Evolutionary conservation across 495 filamentous ascomycete species (phyloP).

Genomic region (Xylaria sp.): DNA sequence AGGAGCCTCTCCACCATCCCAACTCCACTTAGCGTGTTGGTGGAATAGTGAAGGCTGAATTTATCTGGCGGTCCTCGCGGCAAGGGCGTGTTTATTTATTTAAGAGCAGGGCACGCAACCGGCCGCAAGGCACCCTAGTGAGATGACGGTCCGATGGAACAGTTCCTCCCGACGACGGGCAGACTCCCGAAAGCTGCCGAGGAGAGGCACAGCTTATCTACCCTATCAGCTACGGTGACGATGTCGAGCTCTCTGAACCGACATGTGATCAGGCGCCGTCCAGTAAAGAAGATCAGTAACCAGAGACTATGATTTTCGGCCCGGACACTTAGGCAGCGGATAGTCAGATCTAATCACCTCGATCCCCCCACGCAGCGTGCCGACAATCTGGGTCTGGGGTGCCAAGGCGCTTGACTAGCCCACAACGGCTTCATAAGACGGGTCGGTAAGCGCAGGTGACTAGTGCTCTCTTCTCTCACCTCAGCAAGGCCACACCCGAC

Average conservation of each 20-base stretch:
- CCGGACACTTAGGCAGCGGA: not conserved
- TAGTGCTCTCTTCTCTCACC: not conserved
- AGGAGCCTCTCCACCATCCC: slow-evolving; percentile 9
- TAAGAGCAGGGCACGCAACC: not conserved
- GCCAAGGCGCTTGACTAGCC: slow-evolving; percentile 20
- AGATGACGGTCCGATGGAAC: slow-evolving; percentile 5
- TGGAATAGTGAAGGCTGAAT: not conserved
- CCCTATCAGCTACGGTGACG: slow-evolving; percentile 2
- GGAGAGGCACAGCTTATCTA: slow-evolving; percentile 5
- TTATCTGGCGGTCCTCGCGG: slow-evolving; percentile 20
- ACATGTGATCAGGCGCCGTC: not conserved
- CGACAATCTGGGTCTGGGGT: slow-evolving; percentile 17
- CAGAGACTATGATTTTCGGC: not conserved
- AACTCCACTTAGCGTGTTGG: slow-evolving; percentile 17
- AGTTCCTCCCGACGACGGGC: not conserved
- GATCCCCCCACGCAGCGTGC: slow-evolving; percentile 7
- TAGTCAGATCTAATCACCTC: not conserved
- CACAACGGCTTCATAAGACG: not conserved
- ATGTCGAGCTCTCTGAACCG: not conserved
- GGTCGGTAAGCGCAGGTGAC: slow-evolving; percentile 17
- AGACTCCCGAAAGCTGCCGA: slow-evolving; percentile 4
- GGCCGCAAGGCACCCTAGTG: not conserved
- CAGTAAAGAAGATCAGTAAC: not conserved
- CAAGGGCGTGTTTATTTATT: slow-evolving; percentile 11
- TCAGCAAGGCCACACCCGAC: not conserved